A percentile compares a stretch with the other conserved stretches of the same genome.
Evolutionary conservation across 768 basidiomycete species (phyloP).

Genomic region (Leccinellum rugosiceps): DNA sequence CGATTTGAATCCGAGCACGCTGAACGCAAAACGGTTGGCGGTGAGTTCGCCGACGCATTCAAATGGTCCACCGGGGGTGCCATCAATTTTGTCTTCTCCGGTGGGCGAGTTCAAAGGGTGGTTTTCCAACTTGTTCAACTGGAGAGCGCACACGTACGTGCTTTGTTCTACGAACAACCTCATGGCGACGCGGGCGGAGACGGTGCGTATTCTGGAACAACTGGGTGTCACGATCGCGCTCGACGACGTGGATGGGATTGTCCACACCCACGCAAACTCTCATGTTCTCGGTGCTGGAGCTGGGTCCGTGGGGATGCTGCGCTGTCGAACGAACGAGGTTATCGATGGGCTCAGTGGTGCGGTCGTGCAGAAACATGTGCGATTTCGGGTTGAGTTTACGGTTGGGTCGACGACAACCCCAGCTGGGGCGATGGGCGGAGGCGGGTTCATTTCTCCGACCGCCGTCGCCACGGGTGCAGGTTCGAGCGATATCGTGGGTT

Average conservation of each 20-base stretch:
- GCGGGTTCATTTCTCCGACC: constrained; percentile 21
- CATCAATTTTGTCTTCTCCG: constrained; percentile 57
- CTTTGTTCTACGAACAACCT: constrained; percentile 58
- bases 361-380: constrained; percentile 64
- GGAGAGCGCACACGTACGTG: constrained; percentile 62
- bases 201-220: constrained; percentile 58
- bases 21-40: constrained; percentile 46
- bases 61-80: constrained; percentile 36
- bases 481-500: not conserved
- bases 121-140: constrained; percentile 95
- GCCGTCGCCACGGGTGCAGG: constrained; percentile 22
- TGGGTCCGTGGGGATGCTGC: constrained; percentile 36
- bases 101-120: constrained; percentile 86
- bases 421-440: not conserved
- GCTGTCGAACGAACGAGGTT: constrained; percentile 52
- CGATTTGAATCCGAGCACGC: constrained; percentile 42
- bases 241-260: constrained; percentile 41
- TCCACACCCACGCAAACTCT: constrained; percentile 25
- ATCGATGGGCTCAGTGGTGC: constrained; percentile 38
- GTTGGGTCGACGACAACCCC: constrained; percentile 18
- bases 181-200: constrained; percentile 60
- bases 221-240: constrained; percentile 62
- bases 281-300: not conserved
- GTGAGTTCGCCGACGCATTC: constrained; percentile 48
- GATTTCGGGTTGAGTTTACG: constrained; percentile 82